Evolutionary conservation across 805 yeast species (phyloP).

Genomic region (Wickerhamomyces queroliae): DNA sequence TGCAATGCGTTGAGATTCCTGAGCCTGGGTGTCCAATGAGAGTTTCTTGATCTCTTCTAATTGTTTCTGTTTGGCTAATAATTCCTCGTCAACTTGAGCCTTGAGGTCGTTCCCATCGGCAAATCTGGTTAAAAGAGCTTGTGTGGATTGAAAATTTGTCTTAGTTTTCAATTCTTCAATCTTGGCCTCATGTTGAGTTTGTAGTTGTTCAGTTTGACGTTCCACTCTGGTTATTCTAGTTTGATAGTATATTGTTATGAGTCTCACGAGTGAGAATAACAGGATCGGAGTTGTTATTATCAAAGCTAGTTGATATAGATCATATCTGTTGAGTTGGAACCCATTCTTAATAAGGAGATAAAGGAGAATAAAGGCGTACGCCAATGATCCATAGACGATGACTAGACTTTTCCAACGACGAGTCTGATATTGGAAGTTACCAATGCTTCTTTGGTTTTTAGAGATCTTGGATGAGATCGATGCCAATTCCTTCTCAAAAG

Average conservation of each 20-base stretch:
- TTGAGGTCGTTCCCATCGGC: slow-evolving; percentile 44
- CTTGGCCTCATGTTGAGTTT: slow-evolving; percentile 43
- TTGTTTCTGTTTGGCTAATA: slow-evolving; percentile 31
- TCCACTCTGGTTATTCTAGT: slow-evolving; percentile 6
- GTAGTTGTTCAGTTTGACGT: slow-evolving; percentile 26
- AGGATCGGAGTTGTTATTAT: slow-evolving; percentile 4
- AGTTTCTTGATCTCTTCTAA: slow-evolving; percentile 31
- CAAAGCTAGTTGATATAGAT: neutral
- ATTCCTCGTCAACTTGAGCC: slow-evolving; percentile 37
- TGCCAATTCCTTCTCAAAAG: slow-evolving; percentile 38
- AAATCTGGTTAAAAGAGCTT: slow-evolving; percentile 64
- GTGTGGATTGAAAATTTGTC: slow-evolving; percentile 73
- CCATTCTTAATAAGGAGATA: neutral
- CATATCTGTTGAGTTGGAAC: neutral
- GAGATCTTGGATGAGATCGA: slow-evolving; percentile 30
- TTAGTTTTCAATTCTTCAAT: slow-evolving; percentile 63
- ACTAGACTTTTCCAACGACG: slow-evolving; percentile 3
- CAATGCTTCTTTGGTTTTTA: slow-evolving; percentile 21
- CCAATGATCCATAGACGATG: slow-evolving; percentile 7
- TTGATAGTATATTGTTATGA: neutral
- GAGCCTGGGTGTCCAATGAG: slow-evolving; percentile 16
- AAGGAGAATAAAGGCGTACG: slow-evolving; percentile 2
- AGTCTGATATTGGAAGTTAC: slow-evolving; percentile 8
- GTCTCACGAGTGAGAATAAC: neutral
- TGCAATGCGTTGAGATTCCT: neutral